phyloP scores from a whole-genome alignment of 257 asterid species.

The Phtheirospermum japonicum region DNA sequence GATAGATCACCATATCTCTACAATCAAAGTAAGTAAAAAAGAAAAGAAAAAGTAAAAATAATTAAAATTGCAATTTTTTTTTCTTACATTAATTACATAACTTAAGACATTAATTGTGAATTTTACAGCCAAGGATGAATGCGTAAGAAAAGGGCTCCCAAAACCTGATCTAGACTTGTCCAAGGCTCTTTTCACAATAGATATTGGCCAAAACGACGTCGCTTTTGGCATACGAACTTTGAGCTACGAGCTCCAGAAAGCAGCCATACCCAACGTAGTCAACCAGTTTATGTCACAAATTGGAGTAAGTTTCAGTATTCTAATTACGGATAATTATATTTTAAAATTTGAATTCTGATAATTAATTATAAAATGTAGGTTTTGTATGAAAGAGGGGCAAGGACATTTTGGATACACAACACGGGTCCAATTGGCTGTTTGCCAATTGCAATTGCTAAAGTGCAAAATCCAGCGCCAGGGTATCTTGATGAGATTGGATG shows the following conservation, averaged over 20 bases:
- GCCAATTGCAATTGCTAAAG: slow-evolving; percentile 33
- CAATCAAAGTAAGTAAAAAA: slow-evolving; percentile 38
- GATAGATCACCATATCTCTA: slow-evolving; percentile 38
- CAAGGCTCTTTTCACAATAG: slow-evolving; percentile 49
- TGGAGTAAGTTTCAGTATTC: no score
- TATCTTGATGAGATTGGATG: slow-evolving; percentile 62
- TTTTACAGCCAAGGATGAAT: slow-evolving; percentile 25
- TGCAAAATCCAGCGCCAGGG: slow-evolving; percentile 39
- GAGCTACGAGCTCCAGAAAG: slow-evolving; percentile 25
- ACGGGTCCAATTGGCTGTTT: slow-evolving; percentile 79
- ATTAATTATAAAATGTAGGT: slow-evolving; percentile 29
- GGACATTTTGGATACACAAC: slow-evolving; percentile 68
- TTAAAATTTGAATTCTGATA: no score
- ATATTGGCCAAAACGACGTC: slow-evolving; percentile 61
- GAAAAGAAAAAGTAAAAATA: no score
- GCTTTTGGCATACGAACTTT: slow-evolving; percentile 27
- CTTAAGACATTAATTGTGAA: not conserved
- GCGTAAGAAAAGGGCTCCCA: slow-evolving; percentile 35
- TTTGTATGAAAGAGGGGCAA: slow-evolving; percentile 54
- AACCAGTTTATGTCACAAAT: slow-evolving; percentile 36
- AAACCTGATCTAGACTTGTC: slow-evolving; percentile 34
- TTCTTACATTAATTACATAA: not conserved
- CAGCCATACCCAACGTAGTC: slow-evolving; percentile 31
- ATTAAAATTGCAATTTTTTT: not conserved
- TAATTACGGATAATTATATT: no score